Percentiles rank a stretch among this genome's conserved stretches.
Conservation (phyloP, 495 filamentous ascomycete genomes). For the Aspergillus saccharolyticus region DNA sequence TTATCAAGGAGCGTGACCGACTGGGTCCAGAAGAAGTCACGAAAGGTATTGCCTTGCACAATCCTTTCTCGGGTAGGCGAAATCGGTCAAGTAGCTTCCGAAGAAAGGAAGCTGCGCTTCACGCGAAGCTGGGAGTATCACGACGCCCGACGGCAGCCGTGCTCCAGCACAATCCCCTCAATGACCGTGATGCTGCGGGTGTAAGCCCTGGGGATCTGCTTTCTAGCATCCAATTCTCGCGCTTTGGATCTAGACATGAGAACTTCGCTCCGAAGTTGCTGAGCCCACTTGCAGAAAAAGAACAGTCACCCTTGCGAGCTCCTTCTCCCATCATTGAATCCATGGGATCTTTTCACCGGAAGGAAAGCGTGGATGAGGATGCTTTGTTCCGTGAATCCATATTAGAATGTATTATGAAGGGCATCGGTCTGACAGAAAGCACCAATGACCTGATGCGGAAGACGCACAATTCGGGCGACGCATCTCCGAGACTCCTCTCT, state of each 20-base stretch:
- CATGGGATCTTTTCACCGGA: slow-evolving; percentile 49
- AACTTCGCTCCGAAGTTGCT: slow-evolving; percentile 27
- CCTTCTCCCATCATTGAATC: slow-evolving; percentile 23
- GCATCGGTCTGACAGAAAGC: slow-evolving; percentile 70
- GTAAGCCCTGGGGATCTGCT: slow-evolving; percentile 75
- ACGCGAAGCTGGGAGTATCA: slow-evolving; percentile 48
- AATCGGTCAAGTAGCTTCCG: slow-evolving; percentile 69
- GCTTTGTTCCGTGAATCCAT: slow-evolving; percentile 83
- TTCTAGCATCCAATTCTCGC: slow-evolving; percentile 70
- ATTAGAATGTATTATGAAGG: slow-evolving; percentile 91
- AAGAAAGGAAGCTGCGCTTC: slow-evolving; percentile 75
- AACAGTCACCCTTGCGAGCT: slow-evolving; percentile 52
- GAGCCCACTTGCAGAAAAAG: slow-evolving; percentile 58
- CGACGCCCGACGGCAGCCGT: slow-evolving; percentile 21
- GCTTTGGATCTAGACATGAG: slow-evolving; percentile 44
- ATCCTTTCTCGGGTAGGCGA: slow-evolving; percentile 61
- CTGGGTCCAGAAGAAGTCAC: slow-evolving; percentile 76
- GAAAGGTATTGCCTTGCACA: slow-evolving; percentile 95
- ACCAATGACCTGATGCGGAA: slow-evolving; percentile 56
- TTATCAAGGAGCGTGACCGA: slow-evolving; percentile 77
- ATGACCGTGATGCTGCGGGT: slow-evolving; percentile 27
- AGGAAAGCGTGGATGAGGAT: slow-evolving; percentile 80
- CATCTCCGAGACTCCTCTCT: slow-evolving; percentile 77
- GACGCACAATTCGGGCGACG: slow-evolving; percentile 66
- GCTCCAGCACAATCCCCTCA: slow-evolving; percentile 14